Base-by-base conservation (phyloP, 169 alveolate genomes). In the Ichthyophthirius multifiliis region DNA sequence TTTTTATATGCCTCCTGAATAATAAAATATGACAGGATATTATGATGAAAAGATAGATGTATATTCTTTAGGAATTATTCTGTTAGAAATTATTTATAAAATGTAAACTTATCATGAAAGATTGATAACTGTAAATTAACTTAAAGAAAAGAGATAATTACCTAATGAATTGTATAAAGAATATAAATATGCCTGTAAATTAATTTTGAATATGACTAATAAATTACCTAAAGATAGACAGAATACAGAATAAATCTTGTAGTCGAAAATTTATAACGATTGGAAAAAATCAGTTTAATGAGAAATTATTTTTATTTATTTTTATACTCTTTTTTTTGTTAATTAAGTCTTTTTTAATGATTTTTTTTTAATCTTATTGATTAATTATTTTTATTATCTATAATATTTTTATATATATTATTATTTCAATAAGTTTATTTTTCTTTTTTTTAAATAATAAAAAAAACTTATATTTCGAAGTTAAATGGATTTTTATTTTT, bases 51-150 rank as follows among this genome's bases (percentile, higher is more conserved):
- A 78, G 7, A 67, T 84, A 3, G 91, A 85, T 43, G 82, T 85
- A 47, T 85, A 41, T 31, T 32, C 91, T 16, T 45, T 85, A 30
- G 91, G 91, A 62, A 85, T 85, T 5, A 85, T 85, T 39, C 71
- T 81, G 2, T 67, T 81, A 65, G 91, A 85, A 64, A 75, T 85
- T 75, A 27, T 43, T 30, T 43, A 55, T 43, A 65, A 76, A 27
- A 55, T 73, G 23, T 65, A 77, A 23, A 83, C 89, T 7, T 27
- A 48, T 31, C 79, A 32, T 20, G 75, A 83, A 55, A 76, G 44
- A 39, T 6, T 55, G 1, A 39, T 27, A 55, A 27, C 31, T 4
- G 46, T 39, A 3, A 43, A 39, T 27, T n/a, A 39, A 16, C 27
- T 75, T 6, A 48, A 75, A 48, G 37, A 34, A 3, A 32, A 30